Base-by-base conservation (phyloP, 306 rosid genomes). In the Sophora flavescens region DNA sequence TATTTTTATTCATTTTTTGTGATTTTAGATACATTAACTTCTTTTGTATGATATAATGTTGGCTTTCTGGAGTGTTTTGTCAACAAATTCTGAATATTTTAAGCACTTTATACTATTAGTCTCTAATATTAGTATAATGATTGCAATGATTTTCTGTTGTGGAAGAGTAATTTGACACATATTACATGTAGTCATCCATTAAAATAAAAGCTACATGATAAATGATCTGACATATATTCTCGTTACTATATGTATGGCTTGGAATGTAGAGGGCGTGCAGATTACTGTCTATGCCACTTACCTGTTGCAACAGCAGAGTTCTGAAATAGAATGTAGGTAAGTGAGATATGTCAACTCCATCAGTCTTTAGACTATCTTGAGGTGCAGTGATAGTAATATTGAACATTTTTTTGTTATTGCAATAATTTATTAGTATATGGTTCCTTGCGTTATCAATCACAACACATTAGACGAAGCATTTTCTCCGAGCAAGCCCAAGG, bases 321-420 rank as follows among this genome's bases (percentile, higher is more conserved):
- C 0, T 59, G 68, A 6, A 79, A 62, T 35, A 33, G 16, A 58
- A 75, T 18, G 16, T 9, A 2, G 60, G 59, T 59, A 84, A 79
- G 28, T 2, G 3, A 9, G 68, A 6, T 71, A 86, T 79, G 67
- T 82, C 89, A 60, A 85, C 79, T 45, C 89, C 89, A 82, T 82
- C 86, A 1, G 86, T 85, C 61, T 79, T 79, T 3, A 77, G 86
- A 42, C 86, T 82, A 6, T 78, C 17, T 51, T 59, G 36, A 6
- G 88, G 84, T 30, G 88, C 75, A 72, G 2, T 65, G 22, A 82
- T 82, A 10, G 2, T 28, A 62, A 82, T 53, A 4, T 63, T 4
- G 0, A 58, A 75, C 15, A 75, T 6, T 4, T 2, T 60, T 3
- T 14, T 11, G 26, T 44, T 10, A 6, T 44, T 36, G 18, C 74